These are phyloP conservation scores for Trichophyton equinum DNA, from an alignment of 2,329 filamentous ascomycete genomes.

Conservation along the genomic window DNA sequence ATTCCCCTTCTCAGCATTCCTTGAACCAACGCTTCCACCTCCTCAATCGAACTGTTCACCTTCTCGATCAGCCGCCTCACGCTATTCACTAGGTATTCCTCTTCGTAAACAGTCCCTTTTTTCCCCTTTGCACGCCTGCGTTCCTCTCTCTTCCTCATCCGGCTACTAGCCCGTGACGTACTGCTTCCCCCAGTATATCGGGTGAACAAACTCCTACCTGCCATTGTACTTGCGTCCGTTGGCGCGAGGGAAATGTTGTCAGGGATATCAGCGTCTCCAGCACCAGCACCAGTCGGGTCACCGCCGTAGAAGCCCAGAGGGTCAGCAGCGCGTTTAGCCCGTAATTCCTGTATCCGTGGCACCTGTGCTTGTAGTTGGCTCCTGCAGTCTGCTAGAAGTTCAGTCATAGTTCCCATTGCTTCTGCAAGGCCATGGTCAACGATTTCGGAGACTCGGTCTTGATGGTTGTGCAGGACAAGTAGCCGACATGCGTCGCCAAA, in stretches of 20 bases:
- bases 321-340: conserved; percentile 67
- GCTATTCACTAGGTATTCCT: conserved; percentile 88
- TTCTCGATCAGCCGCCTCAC: conserved; percentile 72
- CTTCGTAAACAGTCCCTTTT: conserved; percentile 95
- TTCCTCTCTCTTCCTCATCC: conserved; percentile 81
- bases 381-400: conserved; percentile 88
- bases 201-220: conserved; percentile 77
- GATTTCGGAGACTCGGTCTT: conserved; percentile 52
- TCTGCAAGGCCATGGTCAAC: conserved; percentile 73
- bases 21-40: conserved; percentile 62
- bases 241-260: conserved; percentile 88
- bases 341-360: conserved; percentile 70
- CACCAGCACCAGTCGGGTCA: conserved; percentile 44
- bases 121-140: conserved; percentile 88
- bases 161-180: conserved; percentile 51
- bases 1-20: conserved; percentile 69
- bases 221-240: conserved; percentile 64
- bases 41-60: conserved; percentile 58
- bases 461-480: conserved; percentile 47
- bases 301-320: conserved; percentile 83
- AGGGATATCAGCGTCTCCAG: conserved; percentile 57
- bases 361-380: conserved; percentile 72
- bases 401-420: conserved; percentile 67
- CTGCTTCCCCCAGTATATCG: conserved; percentile 64
- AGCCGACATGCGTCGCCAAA: conserved; percentile 84